Evolutionary conservation across 768 basidiomycete genomes (phyloP), one percentile per base, ranked within the genome.

Genomic region (Tulasnella sp.): DNA sequence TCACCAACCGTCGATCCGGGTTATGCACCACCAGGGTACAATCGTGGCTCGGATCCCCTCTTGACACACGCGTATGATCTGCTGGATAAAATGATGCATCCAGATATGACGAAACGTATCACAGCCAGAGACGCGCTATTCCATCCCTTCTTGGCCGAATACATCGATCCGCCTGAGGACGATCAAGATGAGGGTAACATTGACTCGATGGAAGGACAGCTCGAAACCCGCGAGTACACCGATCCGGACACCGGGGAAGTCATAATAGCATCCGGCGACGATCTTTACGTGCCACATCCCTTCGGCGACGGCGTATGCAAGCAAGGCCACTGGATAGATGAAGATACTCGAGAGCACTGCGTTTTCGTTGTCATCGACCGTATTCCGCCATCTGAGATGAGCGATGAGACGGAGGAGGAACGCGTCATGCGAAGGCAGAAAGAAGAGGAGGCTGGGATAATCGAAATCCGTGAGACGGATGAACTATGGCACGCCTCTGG

Each of bases 111-210:
- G 19, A 77, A 75, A 47, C 76, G 92, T 19, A 73, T 80, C 49
- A 89, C 86, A 3, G 87, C 92, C 3, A 71, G 72, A 15, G 69
- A 75, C 5, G 87, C 83, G 15, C 71, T 98, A 40, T 74, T 74
- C 53, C 91, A 96, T 60, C 72, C 76, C 0, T 96, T 95, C 65
- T 70, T 96, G 8, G 37, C 45, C 22, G 48, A 51, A 24, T 24
- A 25, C 22, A n/a, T 51, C 39, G 45, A 45, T 5, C 6, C 33
- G 32, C 37, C 27, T 24, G 29, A 20, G 20, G 53, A 54, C 46
- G 32, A 66, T 27, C 59, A 57, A 3, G 72, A 71, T 28, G 81
- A 58, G 25, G 58, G 59, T 9, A 56, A 58, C 19, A 65, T 60
- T 25, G 41, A 16, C 15, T 5, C 19, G 53, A 40, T 5, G 9